Percentiles rank a stretch among this genome's conserved stretches.
phyloP scores from a whole-genome alignment of 2,329 filamentous ascomycete species.

The Cladosporium halotolerans region DNA sequence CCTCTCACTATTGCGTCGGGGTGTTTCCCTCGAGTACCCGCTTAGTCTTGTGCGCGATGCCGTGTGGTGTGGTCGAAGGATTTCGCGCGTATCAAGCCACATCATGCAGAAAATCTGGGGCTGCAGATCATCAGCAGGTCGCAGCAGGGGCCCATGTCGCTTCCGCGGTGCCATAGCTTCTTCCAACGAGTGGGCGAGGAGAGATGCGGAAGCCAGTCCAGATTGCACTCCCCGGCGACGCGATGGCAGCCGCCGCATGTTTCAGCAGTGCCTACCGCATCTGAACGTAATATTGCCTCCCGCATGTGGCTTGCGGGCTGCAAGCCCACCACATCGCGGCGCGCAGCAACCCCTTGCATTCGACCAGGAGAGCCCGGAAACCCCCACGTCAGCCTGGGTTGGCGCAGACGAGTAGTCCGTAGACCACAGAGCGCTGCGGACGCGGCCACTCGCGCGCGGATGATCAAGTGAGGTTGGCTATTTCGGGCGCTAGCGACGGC shows the following conservation, averaged over 20 bases:
- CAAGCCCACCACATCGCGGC: slow-evolving; percentile 5
- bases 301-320: slow-evolving; percentile 7
- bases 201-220: too few relatives aligned
- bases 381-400: slow-evolving; percentile 4
- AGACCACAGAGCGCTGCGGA: neutral
- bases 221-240: neutral
- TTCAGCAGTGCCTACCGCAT: slow-evolving; percentile 4
- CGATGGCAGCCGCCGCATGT: slow-evolving; percentile 9
- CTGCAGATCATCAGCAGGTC: slow-evolving; percentile 10
- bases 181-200: neutral
- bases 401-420: neutral
- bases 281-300: neutral
- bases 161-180: slow-evolving; percentile 1
- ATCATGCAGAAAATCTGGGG: slow-evolving; percentile 11
- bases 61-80: neutral
- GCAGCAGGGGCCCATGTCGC: slow-evolving; percentile 5
- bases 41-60: neutral
- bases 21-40: neutral
- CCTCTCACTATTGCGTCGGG: neutral
- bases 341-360: slow-evolving; percentile 10
- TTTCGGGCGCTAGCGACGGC: slow-evolving; percentile 9
- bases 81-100: slow-evolving; percentile 9
- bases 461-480: slow-evolving; percentile 6
- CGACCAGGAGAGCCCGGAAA: neutral
- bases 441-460: too few relatives aligned